These are phyloP conservation scores for Ogataea saltuana DNA, from an alignment of 805 yeast species.

Conservation along the genomic window DNA sequence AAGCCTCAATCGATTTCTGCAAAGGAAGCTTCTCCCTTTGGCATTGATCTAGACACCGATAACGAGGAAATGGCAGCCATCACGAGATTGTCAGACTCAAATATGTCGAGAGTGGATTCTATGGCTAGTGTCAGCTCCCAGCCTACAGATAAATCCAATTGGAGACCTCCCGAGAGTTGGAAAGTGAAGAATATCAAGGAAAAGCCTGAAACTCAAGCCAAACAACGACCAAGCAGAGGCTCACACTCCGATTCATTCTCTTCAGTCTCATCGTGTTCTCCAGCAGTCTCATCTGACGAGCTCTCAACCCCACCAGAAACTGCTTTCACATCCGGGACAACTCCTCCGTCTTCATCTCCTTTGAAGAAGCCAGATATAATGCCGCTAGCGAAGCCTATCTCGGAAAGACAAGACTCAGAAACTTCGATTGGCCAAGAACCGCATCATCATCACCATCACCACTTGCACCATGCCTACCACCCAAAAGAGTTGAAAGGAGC, in stretches of 20 bases:
- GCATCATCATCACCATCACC: conserved; percentile 21
- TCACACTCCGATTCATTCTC: conserved; percentile 22
- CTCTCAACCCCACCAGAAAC: conserved; percentile 18
- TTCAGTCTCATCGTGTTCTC: conserved; percentile 13
- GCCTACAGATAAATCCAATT: conserved; percentile 25
- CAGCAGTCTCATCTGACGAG: conserved; percentile 14
- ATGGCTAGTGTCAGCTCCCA: conserved; percentile 19
- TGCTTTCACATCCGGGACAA: conserved; percentile 14
- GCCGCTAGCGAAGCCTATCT: neutral
- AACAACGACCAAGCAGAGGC: conserved; percentile 10
- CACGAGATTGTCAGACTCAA: conserved; percentile 20
- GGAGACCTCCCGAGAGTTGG: conserved; percentile 67
- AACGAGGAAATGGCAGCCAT: conserved; percentile 23
- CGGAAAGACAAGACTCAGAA: conserved; percentile 9
- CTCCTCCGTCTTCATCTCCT: conserved; percentile 5
- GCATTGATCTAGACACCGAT: conserved; percentile 30
- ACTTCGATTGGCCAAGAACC: conserved; percentile 9
- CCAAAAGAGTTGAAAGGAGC: conserved; percentile 33
- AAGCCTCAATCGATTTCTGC: neutral
- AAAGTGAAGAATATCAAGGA: conserved; percentile 44
- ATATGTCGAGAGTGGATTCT: conserved; percentile 29
- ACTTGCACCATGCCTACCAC: conserved; percentile 18
- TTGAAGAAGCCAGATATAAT: neutral
- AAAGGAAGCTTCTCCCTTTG: conserved; percentile 15
- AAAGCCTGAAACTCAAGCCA: conserved; percentile 8